A percentile compares a stretch with the other conserved stretches of the same genome.
These are phyloP conservation scores for Penicillium frequentans DNA, from an alignment of 2,329 filamentous ascomycete species.

Conservation along the genomic window DNA sequence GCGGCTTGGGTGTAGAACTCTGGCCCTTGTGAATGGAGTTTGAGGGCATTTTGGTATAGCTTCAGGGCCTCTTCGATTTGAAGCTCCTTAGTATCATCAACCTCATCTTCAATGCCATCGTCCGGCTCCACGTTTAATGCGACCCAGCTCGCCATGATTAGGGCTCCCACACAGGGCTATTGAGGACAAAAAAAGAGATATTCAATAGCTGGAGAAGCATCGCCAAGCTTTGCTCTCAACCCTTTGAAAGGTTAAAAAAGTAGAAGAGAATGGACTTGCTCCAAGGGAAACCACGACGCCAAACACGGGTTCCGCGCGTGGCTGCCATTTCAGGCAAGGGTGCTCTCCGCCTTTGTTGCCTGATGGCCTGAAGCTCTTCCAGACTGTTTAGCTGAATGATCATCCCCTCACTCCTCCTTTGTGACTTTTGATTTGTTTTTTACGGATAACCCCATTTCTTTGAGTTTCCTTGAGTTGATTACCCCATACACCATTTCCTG, in stretches of 20 bases:
- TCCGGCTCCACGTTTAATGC: constrained; percentile 94
- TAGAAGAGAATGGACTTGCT: not conserved
- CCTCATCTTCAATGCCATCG: constrained; percentile 82
- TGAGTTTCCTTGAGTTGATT: not conserved
- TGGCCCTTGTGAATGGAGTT: constrained; percentile 85
- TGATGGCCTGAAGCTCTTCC: constrained; percentile 21
- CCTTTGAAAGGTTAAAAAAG: not conserved
- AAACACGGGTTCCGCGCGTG: constrained; percentile 18
- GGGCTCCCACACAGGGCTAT: constrained; percentile 14
- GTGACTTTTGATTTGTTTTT: constrained; percentile 5
- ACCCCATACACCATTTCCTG: not conserved
- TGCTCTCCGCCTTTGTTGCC: constrained; percentile 21
- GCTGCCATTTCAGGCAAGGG: constrained; percentile 16
- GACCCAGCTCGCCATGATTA: constrained; percentile 64
- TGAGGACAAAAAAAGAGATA: constrained; percentile 1
- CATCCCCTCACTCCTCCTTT: constrained; percentile 6
- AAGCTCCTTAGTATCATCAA: constrained; percentile 93
- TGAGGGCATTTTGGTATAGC: constrained; percentile 86
- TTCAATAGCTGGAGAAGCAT: constrained; percentile 17
- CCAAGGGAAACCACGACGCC: constrained; percentile 6
- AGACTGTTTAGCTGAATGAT: constrained; percentile 13
- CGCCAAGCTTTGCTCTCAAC: constrained; percentile 7
- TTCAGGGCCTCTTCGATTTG: constrained; percentile 97
- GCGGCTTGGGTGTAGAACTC: constrained; percentile 72
- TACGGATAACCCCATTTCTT: constrained; percentile 1